phyloP scores from a whole-genome alignment of 177 flowering plant genomes.

The Telopea speciosissima region DNA sequence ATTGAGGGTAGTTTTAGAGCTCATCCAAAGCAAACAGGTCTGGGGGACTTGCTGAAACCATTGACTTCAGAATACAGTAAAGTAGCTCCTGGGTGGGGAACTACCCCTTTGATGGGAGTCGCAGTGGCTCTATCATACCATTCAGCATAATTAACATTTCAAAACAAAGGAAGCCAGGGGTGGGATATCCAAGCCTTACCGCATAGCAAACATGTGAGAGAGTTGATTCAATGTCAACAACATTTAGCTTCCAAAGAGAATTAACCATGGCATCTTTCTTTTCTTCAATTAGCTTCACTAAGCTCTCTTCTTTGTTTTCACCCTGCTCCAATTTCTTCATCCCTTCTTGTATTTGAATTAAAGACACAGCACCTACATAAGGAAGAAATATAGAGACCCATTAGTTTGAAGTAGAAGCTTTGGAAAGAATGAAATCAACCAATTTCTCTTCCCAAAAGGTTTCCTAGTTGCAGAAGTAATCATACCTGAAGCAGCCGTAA shows the following conservation, averaged over 20 bases:
- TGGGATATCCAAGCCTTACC: conserved; percentile 32
- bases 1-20: too few species aligned
- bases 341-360: conserved; percentile 67
- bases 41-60: too few species aligned
- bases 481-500: conserved; percentile 85
- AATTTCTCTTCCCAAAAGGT: conserved; percentile 1
- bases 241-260: conserved; percentile 92
- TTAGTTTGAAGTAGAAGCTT: not conserved
- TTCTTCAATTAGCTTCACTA: conserved; percentile 56
- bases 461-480: not conserved
- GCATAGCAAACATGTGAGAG: conserved; percentile 71
- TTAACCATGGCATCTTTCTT: conserved; percentile 70
- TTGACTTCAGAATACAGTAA: too few species aligned
- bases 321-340: conserved; percentile 49
- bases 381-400: not conserved
- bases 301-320: conserved; percentile 55
- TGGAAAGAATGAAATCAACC: not conserved
- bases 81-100: too few species aligned
- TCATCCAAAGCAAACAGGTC: not conserved
- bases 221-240: conserved; percentile 82
- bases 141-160: not conserved
- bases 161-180: not conserved
- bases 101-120: not conserved
- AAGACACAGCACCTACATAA: conserved; percentile 68
- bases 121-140: too few species aligned